These are phyloP conservation scores for Leptographium galeiforme DNA, from an alignment of 2,329 filamentous ascomycete species.

Conservation along the genomic window DNA sequence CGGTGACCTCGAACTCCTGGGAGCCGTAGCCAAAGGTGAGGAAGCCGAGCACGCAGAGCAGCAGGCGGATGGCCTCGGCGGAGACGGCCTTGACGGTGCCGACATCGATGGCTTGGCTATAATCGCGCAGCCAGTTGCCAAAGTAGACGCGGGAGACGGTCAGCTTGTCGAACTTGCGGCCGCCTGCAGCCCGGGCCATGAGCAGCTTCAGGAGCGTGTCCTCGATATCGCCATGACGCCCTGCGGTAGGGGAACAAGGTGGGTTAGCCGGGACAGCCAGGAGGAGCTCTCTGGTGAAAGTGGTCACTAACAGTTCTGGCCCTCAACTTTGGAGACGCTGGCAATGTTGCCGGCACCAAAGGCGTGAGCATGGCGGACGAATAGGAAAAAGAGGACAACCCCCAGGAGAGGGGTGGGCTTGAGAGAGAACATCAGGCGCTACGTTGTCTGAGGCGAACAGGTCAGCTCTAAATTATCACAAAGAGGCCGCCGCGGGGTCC, in stretches of 20 bases:
- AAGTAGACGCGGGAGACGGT: conserved; percentile 86
- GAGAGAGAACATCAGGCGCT: conserved; percentile 29
- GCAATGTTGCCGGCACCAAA: conserved; percentile 88
- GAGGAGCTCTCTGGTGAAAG: neutral
- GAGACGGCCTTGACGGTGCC: conserved; percentile 85
- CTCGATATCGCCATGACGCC: conserved; percentile 86
- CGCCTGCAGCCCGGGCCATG: conserved; percentile 46
- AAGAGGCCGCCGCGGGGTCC: neutral
- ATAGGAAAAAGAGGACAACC: conserved; percentile 48
- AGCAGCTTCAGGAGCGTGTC: conserved; percentile 66
- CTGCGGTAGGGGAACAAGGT: conserved; percentile 19
- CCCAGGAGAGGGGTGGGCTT: conserved; percentile 38
- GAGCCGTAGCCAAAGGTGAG: conserved; percentile 76
- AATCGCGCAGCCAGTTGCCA: conserved; percentile 89
- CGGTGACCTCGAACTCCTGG: conserved; percentile 73
- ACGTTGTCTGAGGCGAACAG: no score
- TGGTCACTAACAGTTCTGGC: conserved; percentile 55
- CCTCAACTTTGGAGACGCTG: conserved; percentile 65
- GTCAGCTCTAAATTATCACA: neutral
- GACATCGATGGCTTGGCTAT: conserved; percentile 87
- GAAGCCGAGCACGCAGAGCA: conserved; percentile 82
- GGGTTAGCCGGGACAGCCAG: neutral
- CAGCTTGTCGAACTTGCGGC: conserved; percentile 80
- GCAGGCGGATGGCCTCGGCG: conserved; percentile 76
- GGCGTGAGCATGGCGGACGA: conserved; percentile 55